Evolutionary conservation across 768 basidiomycete genomes (phyloP), one percentile per base, ranked within the genome.

Genomic region (Hericium rajendrae): DNA sequence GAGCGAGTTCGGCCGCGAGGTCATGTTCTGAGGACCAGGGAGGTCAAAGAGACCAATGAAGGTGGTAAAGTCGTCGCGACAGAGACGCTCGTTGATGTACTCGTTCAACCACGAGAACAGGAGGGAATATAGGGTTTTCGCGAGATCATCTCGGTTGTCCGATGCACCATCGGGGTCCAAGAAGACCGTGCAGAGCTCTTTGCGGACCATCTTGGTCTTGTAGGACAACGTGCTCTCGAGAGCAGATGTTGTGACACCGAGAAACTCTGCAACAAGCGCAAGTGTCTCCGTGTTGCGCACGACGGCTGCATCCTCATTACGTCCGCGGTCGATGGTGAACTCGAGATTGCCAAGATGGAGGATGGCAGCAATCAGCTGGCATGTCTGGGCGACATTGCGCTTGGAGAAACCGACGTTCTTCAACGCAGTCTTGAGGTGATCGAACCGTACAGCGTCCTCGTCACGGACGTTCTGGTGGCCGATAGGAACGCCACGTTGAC

Each of bases 91-190:
- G 68, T 98, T 98, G 75, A 98, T 86, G 67, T 91, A 82, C 67
- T 98, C 97, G 68, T 94, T 95, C 58, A 98, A 72, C 94, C 94
- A 98, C 2, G 91, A 85, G 65, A 98, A 98, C 18, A 97, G 80
- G 2, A 99, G 81, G 4, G 93, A 92, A 68, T 97, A 98, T 0
- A 98, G 79, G 0, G 91, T 88, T 69, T 93, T 88, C 18, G 94
- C 91, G 39, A 99, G 84, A 69, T 95, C 92, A 66, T 98, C 95
- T 48, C 94, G 78, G 63, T 97, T 97, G 65, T 89, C 86, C 0
- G 91, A 86, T 2, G 95, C 92, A 54, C 90, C 91, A 66, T 98
- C 94, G 0, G 90, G 85, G 67, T 98, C 94, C 48, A 98, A 80
- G 74, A 98, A 97, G 26, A 97, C 86, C 0, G 94, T 97, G 70